Base-by-base conservation (phyloP, 768 basidiomycete genomes). In the Pleurotus tuoliensis region DNA sequence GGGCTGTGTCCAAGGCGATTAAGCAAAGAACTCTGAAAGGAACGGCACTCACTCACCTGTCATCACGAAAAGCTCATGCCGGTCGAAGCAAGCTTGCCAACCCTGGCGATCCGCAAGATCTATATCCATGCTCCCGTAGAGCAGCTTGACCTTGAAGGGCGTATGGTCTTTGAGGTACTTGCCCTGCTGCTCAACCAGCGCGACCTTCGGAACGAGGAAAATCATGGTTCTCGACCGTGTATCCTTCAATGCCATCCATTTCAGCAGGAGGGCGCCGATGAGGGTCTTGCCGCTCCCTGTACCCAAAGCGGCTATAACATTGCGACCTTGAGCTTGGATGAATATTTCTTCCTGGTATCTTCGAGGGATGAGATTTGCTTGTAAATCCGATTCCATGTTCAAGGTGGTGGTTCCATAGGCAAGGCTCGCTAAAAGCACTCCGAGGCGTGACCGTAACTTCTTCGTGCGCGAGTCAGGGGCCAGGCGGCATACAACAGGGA, bases 191-290 rank as follows among this genome's bases (percentile, higher is more conserved):
- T 88, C 82, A 18, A 94, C 94, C 13, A 96, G 80, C 2, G 90
- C 79, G 3, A 93, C 91, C 61, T 88, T 88, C 0, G 94, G 94
- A 2, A 92, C 92, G 34, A 95, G 78, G 64, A 94, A 94, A 8
- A 93, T 78, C 60, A 86, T 78, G 47, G 82, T 78, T 68, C 89
- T 90, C 53, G 77, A 78, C 41, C 70, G 62, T 13, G 67, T 62
- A 16, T 81, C 74, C 58, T 80, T 80, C 0, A 80, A 64, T 16
- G 82, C 75, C 55, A 88, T 78, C 86, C 87, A 92, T 71, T 87
- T 86, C 63, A 94, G 86, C 57, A 94, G 76, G 16, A 92, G 72
- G 3, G 89, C 73, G 8, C 86, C 82, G 45, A 92, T 87, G 56
- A 86, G 82, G 1, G 90, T 91, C 72, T 92, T 91, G 7, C 90